Percentiles rank a stretch among this genome's conserved stretches.
These are phyloP conservation scores for Paramarasmius palmivorus DNA, from an alignment of 1,284 basidiomycete genomes.

Conservation along the genomic window DNA sequence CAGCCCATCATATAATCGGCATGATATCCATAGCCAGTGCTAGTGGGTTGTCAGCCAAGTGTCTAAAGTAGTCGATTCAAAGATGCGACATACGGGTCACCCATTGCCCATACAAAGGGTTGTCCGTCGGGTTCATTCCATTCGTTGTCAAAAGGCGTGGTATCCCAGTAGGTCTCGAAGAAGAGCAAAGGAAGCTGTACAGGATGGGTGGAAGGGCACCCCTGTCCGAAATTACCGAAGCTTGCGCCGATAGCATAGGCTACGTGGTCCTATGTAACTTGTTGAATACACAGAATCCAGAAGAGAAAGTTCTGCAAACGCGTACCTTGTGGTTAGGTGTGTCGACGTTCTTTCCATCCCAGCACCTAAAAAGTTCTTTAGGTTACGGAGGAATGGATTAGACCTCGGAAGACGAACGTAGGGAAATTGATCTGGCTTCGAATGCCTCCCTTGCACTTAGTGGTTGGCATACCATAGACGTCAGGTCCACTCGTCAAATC, in stretches of 20 bases:
- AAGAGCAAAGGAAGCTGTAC: slow-evolving; percentile 23
- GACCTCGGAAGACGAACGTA: no score
- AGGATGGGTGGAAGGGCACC: slow-evolving; percentile 25
- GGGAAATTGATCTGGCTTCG: no score
- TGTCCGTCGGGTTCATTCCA: slow-evolving; percentile 16
- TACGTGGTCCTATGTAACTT: slow-evolving; percentile 21
- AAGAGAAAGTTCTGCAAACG: no score
- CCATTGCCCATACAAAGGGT: slow-evolving; percentile 27
- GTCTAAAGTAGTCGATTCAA: neutral
- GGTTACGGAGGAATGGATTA: no score
- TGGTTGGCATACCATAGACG: no score
- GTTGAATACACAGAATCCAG: no score
- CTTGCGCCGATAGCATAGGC: slow-evolving; percentile 18
- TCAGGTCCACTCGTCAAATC: no score
- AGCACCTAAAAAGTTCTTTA: slow-evolving; percentile 7
- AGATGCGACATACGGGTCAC: slow-evolving; percentile 20
- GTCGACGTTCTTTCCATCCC: slow-evolving; percentile 28
- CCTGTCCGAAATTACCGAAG: slow-evolving; percentile 1
- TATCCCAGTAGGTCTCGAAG: slow-evolving; percentile 27
- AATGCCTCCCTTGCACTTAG: no score
- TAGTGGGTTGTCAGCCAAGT: slow-evolving; percentile 1
- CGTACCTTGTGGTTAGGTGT: slow-evolving; percentile 22
- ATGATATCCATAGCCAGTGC: slow-evolving; percentile 19
- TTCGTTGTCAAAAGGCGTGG: slow-evolving; percentile 20
- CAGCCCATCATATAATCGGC: slow-evolving; percentile 15